phyloP scores from a whole-genome alignment of 2,329 filamentous ascomycete species.

The Aspergillus pseudotamarii region DNA sequence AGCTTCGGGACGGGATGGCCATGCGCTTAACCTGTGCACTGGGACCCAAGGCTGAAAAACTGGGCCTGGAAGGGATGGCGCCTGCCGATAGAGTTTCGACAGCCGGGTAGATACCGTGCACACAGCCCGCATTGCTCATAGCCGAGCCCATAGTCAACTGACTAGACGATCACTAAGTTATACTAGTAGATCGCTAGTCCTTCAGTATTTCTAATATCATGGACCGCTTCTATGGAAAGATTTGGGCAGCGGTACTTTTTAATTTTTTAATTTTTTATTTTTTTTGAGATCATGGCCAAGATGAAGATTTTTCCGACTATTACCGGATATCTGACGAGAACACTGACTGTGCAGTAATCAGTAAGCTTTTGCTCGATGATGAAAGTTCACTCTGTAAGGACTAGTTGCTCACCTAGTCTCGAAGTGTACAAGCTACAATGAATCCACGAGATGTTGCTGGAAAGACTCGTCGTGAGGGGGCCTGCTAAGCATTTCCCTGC shows the following conservation, averaged over 20 bases:
- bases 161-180: not conserved
- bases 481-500: not conserved
- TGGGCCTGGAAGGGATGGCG: not conserved
- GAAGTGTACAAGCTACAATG: not conserved
- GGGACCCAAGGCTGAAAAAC: slow-evolving; percentile 4
- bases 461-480: not conserved
- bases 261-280: no score
- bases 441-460: no score
- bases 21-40: not conserved
- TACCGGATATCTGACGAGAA: not conserved
- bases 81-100: slow-evolving; percentile 3
- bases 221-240: not conserved
- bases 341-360: not conserved
- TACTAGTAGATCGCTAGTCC: slow-evolving; percentile 3
- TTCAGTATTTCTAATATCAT: not conserved
- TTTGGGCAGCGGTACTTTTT: not conserved
- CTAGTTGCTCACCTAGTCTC: not conserved
- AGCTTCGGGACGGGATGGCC: not conserved
- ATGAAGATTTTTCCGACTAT: not conserved
- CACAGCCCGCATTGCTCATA: not conserved
- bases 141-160: slow-evolving; percentile 1
- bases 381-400: not conserved
- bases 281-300: not conserved
- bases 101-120: slow-evolving; percentile 5
- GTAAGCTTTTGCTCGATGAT: not conserved